Conservation (phyloP, 2,329 filamentous ascomycete genomes). For the Westerdykella ornata region DNA sequence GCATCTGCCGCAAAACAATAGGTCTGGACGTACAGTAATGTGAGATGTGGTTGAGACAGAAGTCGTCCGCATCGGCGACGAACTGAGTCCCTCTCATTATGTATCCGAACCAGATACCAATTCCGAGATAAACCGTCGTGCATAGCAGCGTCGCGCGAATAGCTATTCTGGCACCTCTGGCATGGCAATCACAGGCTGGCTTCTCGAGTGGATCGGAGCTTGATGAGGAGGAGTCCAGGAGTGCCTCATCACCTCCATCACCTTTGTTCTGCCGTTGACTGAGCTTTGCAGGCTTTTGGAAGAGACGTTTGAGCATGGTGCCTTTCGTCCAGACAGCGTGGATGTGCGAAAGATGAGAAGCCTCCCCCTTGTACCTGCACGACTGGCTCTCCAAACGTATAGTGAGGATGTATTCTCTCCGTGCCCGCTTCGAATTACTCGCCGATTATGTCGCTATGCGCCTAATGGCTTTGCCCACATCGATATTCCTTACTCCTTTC, state of each 20-base stretch:
- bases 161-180: neutral
- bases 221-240: slow-evolving; percentile 1
- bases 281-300: slow-evolving; percentile 2
- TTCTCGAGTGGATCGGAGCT: neutral
- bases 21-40: slow-evolving; percentile 23
- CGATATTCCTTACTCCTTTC: no score
- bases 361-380: no score
- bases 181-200: neutral
- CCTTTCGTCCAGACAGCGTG: no score
- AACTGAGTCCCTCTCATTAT: slow-evolving; percentile 9
- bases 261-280: slow-evolving; percentile 1
- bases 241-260: slow-evolving; percentile 4
- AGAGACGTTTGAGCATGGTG: slow-evolving; percentile 6
- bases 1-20: neutral
- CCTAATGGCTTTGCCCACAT: no score
- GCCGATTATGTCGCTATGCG: no score
- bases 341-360: no score
- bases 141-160: neutral
- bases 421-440: no score
- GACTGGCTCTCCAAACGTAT: no score
- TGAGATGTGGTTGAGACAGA: slow-evolving; percentile 25
- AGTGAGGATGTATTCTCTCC: no score
- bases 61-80: slow-evolving; percentile 16
- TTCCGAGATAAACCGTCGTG: neutral
- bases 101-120: slow-evolving; percentile 13